Percentiles rank a stretch among this genome's conserved stretches.
phyloP scores from a whole-genome alignment of 2,329 filamentous ascomycete genomes.

The Talaromyces sp. region DNA sequence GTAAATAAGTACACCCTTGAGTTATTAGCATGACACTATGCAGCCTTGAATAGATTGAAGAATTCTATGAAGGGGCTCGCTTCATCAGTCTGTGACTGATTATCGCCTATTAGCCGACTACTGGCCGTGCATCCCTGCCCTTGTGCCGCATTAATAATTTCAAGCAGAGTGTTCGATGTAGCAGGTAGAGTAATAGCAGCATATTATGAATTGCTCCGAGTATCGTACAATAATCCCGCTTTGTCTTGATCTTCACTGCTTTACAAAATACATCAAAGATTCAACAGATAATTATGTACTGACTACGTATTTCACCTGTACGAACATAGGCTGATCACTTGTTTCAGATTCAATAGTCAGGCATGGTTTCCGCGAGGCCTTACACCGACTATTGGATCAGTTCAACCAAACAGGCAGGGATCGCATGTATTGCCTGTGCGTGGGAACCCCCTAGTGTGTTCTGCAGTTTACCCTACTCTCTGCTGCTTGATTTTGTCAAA shows the following conservation, averaged over 20 bases:
- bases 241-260: neutral
- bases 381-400: neutral
- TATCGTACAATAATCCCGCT: neutral
- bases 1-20: neutral
- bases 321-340: neutral
- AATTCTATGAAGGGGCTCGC: neutral
- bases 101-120: neutral
- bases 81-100: neutral
- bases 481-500: neutral
- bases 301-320: neutral
- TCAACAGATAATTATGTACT: neutral
- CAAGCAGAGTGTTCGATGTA: neutral
- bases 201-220: neutral
- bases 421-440: neutral
- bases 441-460: neutral
- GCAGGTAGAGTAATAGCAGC: neutral
- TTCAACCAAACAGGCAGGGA: neutral
- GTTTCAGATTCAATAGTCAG: neutral
- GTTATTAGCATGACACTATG: neutral
- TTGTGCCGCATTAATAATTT: neutral
- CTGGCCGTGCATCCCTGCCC: neutral
- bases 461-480: neutral
- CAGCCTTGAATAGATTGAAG: neutral
- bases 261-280: neutral
- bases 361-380: neutral